phyloP scores from a whole-genome alignment of 805 yeast species.

The Suhomyces sp. region DNA sequence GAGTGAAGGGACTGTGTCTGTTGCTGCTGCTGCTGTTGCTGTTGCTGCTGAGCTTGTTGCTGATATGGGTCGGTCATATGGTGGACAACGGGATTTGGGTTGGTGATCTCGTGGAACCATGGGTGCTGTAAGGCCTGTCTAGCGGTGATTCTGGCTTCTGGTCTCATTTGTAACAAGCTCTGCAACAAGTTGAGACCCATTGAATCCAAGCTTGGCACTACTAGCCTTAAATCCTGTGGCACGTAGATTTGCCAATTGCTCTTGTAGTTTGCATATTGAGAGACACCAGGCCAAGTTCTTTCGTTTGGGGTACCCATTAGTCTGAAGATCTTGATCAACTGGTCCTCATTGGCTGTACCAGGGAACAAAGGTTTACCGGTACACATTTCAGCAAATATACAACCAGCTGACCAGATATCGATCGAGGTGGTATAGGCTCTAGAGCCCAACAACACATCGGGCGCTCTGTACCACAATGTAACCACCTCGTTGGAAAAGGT shows the following conservation, averaged over 20 bases:
- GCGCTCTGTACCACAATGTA: slow-evolving; percentile 97
- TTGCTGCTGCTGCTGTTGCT: slow-evolving; percentile 14
- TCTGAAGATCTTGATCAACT: slow-evolving; percentile 84
- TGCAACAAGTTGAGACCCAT: slow-evolving; percentile 67
- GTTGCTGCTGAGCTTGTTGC: slow-evolving; percentile 17
- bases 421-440: slow-evolving; percentile 95
- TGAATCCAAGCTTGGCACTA: slow-evolving; percentile 68
- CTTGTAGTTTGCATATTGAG: slow-evolving; percentile 82
- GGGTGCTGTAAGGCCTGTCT: slow-evolving; percentile 66
- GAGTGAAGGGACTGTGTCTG: slow-evolving; percentile 14
- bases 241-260: slow-evolving; percentile 80
- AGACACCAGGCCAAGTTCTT: slow-evolving; percentile 95
- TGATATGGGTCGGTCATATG: slow-evolving; percentile 33
- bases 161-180: slow-evolving; percentile 57
- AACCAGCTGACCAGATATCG: slow-evolving; percentile 98
- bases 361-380: slow-evolving; percentile 97
- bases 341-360: slow-evolving; percentile 95
- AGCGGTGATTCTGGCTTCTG: slow-evolving; percentile 58
- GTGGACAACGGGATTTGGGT: slow-evolving; percentile 35
- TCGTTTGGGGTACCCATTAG: slow-evolving; percentile 97
- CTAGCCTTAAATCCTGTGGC: slow-evolving; percentile 76
- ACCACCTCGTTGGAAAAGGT: slow-evolving; percentile 97
- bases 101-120: slow-evolving; percentile 75
- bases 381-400: slow-evolving; percentile 97
- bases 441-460: slow-evolving; percentile 92